Evolutionary conservation across 805 yeast genomes (phyloP).

Genomic region (Sugiyamaella lignohabitans): DNA sequence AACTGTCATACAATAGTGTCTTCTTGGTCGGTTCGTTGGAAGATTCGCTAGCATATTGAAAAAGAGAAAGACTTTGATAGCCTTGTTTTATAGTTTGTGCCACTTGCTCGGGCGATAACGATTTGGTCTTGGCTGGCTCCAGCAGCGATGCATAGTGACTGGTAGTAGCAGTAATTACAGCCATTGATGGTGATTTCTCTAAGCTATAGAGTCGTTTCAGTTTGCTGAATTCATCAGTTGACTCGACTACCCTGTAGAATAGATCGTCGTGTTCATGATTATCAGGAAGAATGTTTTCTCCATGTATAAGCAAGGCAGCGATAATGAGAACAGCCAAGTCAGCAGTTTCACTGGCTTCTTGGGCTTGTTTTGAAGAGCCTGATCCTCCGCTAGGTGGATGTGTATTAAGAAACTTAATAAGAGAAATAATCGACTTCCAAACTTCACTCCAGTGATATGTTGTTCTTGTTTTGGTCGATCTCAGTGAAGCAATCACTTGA

Average conservation of each 20-base stretch:
- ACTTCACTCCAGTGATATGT: slow-evolving; percentile 36
- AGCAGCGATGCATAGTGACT: slow-evolving; percentile 16
- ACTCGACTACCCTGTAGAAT: slow-evolving; percentile 27
- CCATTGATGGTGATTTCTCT: slow-evolving; percentile 16
- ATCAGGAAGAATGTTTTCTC: slow-evolving; percentile 29
- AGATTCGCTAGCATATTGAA: slow-evolving; percentile 13
- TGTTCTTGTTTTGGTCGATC: slow-evolving; percentile 13
- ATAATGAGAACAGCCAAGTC: slow-evolving; percentile 20
- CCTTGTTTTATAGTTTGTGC: slow-evolving; percentile 25
- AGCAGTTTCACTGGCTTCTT: slow-evolving; percentile 12
- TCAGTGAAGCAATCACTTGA: slow-evolving; percentile 22
- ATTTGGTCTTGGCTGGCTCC: slow-evolving; percentile 9
- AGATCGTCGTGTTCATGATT: slow-evolving; percentile 30
- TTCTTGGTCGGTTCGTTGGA: slow-evolving; percentile 5
- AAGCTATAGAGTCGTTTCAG: slow-evolving; percentile 19
- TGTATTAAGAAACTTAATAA: slow-evolving; percentile 25
- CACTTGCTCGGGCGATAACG: slow-evolving; percentile 26
- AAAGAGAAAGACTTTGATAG: slow-evolving; percentile 25
- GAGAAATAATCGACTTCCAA: slow-evolving; percentile 31
- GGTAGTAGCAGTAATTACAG: slow-evolving; percentile 21
- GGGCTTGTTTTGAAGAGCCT: slow-evolving; percentile 5
- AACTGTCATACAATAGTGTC: slow-evolving; percentile 14
- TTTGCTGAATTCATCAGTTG: slow-evolving; percentile 22
- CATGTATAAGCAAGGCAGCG: slow-evolving; percentile 27
- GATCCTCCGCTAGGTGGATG: slow-evolving; percentile 18